Conservation (phyloP, 2,329 filamentous ascomycete species). For the Verticillium longisporum region DNA sequence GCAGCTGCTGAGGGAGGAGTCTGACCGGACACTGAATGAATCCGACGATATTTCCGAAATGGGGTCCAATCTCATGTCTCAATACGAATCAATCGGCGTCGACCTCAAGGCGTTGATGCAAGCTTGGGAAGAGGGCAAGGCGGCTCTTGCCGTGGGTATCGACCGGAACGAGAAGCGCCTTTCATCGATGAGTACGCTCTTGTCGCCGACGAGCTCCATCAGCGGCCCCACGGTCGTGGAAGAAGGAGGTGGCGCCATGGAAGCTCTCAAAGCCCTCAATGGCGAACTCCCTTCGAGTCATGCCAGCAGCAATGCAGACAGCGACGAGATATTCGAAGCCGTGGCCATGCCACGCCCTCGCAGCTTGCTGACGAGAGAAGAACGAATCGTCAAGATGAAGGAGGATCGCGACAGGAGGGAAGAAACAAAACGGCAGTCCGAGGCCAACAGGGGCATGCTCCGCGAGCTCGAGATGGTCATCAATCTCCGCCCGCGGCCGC, state of each 20-base stretch:
- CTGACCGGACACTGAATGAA: constrained; percentile 69
- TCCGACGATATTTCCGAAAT: constrained; percentile 68
- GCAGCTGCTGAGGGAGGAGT: constrained; percentile 85
- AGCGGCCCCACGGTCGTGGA: constrained; percentile 62
- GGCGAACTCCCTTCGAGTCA: constrained; percentile 54
- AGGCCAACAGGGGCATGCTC: constrained; percentile 84
- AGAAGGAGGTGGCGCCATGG: constrained; percentile 31
- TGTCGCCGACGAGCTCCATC: constrained; percentile 56
- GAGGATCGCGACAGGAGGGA: constrained; percentile 77
- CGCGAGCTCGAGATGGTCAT: constrained; percentile 90
- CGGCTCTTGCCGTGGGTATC: constrained; percentile 74
- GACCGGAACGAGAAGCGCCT: constrained; percentile 70
- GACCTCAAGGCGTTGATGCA: constrained; percentile 76
- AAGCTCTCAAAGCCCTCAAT: constrained; percentile 59
- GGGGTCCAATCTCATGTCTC: constrained; percentile 70
- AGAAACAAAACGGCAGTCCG: constrained; percentile 62
- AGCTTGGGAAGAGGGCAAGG: constrained; percentile 83
- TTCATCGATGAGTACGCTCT: constrained; percentile 52
- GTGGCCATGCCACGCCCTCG: constrained; percentile 67
- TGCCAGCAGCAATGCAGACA: constrained; percentile 50
- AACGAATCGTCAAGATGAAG: constrained; percentile 80
- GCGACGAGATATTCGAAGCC: constrained; percentile 84
- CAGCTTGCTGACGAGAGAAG: constrained; percentile 71
- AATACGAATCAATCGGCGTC: constrained; percentile 90
- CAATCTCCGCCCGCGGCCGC: constrained; percentile 38